Evolutionary conservation across 1,284 basidiomycete species (phyloP).

Genomic region (Apiotrichum laibachii): DNA sequence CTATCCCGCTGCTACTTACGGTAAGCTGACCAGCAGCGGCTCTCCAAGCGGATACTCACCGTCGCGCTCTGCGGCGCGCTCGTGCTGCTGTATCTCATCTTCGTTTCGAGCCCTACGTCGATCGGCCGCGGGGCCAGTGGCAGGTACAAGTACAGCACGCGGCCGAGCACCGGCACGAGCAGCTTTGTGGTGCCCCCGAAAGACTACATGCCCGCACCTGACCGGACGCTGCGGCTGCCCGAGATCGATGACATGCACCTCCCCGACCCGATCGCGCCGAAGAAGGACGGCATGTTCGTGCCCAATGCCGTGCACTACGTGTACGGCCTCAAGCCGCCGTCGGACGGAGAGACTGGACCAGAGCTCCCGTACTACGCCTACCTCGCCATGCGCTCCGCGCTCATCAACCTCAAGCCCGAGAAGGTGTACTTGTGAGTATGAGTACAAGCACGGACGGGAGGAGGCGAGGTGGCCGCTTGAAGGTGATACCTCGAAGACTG

Average conservation of each 20-base stretch:
- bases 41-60: too few relatives aligned
- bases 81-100: too few relatives aligned
- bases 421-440: slow-evolving; percentile 48
- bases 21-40: too few relatives aligned
- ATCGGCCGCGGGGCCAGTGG: too few relatives aligned
- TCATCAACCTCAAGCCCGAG: slow-evolving; percentile 50
- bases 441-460: not conserved
- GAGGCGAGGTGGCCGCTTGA: too few relatives aligned
- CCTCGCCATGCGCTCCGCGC: slow-evolving; percentile 51
- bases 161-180: too few relatives aligned
- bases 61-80: too few relatives aligned
- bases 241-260: slow-evolving; percentile 6
- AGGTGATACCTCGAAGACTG: too few relatives aligned
- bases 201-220: slow-evolving; percentile 28
- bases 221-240: slow-evolving; percentile 26
- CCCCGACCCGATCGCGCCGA: slow-evolving; percentile 32
- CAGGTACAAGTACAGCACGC: too few relatives aligned
- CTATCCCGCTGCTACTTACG: too few relatives aligned
- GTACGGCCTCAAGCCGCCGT: slow-evolving; percentile 46
- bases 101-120: too few relatives aligned
- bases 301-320: slow-evolving; percentile 52
- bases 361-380: slow-evolving; percentile 54
- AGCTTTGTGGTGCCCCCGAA: not conserved
- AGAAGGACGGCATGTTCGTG: slow-evolving; percentile 39
- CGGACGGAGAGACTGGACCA: slow-evolving; percentile 31